Evolutionary conservation across 2,329 filamentous ascomycete species (phyloP), one percentile per base, ranked within the genome.

Genomic region (Fusarium nanum): DNA sequence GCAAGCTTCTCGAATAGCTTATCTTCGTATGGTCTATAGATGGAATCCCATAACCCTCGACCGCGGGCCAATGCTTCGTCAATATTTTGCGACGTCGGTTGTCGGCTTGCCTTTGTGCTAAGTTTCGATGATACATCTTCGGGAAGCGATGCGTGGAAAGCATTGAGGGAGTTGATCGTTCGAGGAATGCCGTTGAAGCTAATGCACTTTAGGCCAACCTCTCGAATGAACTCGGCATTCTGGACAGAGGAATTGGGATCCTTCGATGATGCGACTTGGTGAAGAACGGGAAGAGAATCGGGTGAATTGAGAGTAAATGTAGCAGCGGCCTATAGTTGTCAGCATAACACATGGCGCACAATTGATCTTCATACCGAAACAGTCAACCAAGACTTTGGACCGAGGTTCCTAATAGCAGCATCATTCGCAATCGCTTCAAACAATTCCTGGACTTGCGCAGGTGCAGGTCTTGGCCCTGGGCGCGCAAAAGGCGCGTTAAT

Each of bases 251-350:
- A 67, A 63, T 60, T 46, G 58, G 55, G 60, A 67, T 65, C 48
- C 64, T 73, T 56, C 9, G 73, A 54, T 6, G 80, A 74, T 13
- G 86, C 85, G 32, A 87, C 79, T 58, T 85, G 76, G 80, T 89
- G 90, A 14, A 94, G 86, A 23, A 86, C 80, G 6, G 87, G 81
- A 70, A 95, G 87, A 5, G 92, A 91, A 60, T 92, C 91, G 25
- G 93, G 93, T 3, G 92, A 94, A 83, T 97, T 96, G 83, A 96
- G 89, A 2, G 93, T 96, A 82, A 95, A 92, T 3, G 92, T 93
- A 20, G 93, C 90, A 32, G 93, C 93, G 1, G 93, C 91, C 90
- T 93, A 16, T 7, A 3, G 3, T 20, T 9, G 5, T 74, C 12
- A 76, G 67, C 9, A 20, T 8, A 6, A 11, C 6, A 5, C 9